A percentile compares a stretch with the other conserved stretches of the same genome.
phyloP scores from a whole-genome alignment of 2,329 filamentous ascomycete genomes.

The Eurotiales sp. region DNA sequence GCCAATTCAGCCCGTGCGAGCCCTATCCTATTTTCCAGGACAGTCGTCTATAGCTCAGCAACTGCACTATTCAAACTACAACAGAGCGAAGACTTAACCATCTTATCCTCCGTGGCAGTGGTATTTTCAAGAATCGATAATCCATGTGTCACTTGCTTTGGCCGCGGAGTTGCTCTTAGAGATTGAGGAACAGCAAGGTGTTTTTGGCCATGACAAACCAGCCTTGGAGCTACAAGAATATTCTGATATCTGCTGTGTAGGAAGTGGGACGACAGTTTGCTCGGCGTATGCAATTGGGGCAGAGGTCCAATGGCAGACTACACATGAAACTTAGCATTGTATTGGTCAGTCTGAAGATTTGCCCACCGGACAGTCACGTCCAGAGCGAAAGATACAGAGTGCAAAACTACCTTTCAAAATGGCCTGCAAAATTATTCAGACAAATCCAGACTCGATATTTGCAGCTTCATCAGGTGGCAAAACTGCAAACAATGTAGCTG shows the following conservation, averaged over 20 bases:
- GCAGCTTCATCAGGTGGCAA: background rate
- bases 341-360: background rate
- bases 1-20: background rate
- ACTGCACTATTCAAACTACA: background rate
- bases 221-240: conserved; percentile 3
- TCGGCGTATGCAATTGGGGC: conserved; percentile 3
- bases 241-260: conserved; percentile 5
- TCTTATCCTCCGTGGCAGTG: conserved; percentile 5
- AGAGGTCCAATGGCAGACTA: conserved; percentile 8
- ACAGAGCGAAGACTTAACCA: background rate
- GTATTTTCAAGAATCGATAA: conserved; percentile 11
- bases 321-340: conserved; percentile 10
- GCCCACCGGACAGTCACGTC: background rate
- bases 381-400: conserved; percentile 7
- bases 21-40: conserved; percentile 8
- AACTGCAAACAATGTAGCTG: background rate
- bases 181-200: conserved; percentile 5
- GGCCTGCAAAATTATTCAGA: background rate
- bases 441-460: background rate
- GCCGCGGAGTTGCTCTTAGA: conserved; percentile 10
- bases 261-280: conserved; percentile 1
- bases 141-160: conserved; percentile 7
- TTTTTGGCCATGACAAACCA: background rate
- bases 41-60: conserved; percentile 6
- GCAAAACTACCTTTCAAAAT: conserved; percentile 6